Base-by-base conservation (phyloP, 805 yeast species). In the Candida oleophila region DNA sequence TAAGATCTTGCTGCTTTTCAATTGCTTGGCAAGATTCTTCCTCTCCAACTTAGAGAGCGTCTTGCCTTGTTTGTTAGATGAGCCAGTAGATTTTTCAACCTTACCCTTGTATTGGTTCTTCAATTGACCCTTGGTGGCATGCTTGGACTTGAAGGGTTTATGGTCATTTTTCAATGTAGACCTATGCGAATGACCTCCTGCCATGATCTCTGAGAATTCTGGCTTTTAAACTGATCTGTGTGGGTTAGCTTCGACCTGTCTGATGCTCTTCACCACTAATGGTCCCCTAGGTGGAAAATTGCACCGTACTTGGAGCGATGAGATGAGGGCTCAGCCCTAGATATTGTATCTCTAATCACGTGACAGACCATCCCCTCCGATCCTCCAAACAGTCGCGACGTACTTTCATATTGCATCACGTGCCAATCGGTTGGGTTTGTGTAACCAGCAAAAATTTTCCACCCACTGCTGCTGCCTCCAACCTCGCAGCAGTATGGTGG, bases 91-190 rank as follows among this genome's bases (percentile, higher is more conserved):
- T 57, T 85, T 87, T 60, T 91, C 98, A 32, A 92, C 88, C 64
- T 89, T 91, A 50, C 98, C 98, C 60, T 87, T 91, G 57, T 73
- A 73, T 49, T 81, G 74, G 53, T 89, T 87, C 62, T 90, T 95
- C 58, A 92, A 66, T 32, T 90, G 81, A 49, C 96, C 87, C 62
- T 94, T 94, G 12, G 96, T 81, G 18, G 96, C 80, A 73, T 94
- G 99, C 62, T 84, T 87, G 2, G 96, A 81, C 64, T 94, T 95
- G 77, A 89, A 95, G 8, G 91, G 78, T 70, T 94, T 94, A 59
- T 92, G 96, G 41, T 83, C 83, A 60, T 83, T 84, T 66, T 89
- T 92, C 39, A 88, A 69, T 3, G 96, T 82, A 11, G 92, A 76
- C 62, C 98, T 80, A 64, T 94, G 98, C 5, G 89, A 80, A 64